Conservation (phyloP, 2,329 filamentous ascomycete species). For the Trichoderma polysporum region DNA sequence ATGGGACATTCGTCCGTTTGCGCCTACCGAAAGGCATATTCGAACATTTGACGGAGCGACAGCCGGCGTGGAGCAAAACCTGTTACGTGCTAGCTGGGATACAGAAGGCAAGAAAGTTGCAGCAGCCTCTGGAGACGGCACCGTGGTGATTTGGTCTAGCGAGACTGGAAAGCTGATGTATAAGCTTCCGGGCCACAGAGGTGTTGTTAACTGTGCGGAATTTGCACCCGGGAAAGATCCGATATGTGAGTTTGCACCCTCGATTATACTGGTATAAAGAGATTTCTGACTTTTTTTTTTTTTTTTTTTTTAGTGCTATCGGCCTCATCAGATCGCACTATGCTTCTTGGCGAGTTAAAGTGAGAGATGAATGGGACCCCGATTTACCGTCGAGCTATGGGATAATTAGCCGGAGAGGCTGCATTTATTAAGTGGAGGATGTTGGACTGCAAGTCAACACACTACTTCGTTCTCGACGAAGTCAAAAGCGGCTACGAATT, state of each 20-base stretch:
- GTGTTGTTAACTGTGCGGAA: conserved; percentile 90
- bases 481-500: neutral
- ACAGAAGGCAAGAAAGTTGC: conserved; percentile 80
- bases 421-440: too few relatives aligned
- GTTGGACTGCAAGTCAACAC: neutral
- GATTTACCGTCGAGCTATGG: neutral
- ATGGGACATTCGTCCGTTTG: conserved; percentile 96
- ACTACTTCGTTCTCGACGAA: neutral
- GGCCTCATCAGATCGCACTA: conserved; percentile 82
- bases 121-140: conserved; percentile 86
- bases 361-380: conserved; percentile 27
- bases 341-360: conserved; percentile 77
- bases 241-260: conserved; percentile 65
- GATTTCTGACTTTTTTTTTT: conserved; percentile 46
- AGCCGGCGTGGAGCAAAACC: conserved; percentile 83
- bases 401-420: neutral
- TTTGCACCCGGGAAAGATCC: conserved; percentile 84
- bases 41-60: conserved; percentile 91
- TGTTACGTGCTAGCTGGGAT: conserved; percentile 90
- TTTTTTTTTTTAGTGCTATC: conserved; percentile 69
- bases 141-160: conserved; percentile 85
- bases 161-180: conserved; percentile 88
- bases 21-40: conserved; percentile 80
- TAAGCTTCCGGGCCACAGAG: conserved; percentile 93
- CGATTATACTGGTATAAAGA: neutral